Evolutionary conservation across 257 asterid species (phyloP).

Genomic region (Solanum neorickii): DNA sequence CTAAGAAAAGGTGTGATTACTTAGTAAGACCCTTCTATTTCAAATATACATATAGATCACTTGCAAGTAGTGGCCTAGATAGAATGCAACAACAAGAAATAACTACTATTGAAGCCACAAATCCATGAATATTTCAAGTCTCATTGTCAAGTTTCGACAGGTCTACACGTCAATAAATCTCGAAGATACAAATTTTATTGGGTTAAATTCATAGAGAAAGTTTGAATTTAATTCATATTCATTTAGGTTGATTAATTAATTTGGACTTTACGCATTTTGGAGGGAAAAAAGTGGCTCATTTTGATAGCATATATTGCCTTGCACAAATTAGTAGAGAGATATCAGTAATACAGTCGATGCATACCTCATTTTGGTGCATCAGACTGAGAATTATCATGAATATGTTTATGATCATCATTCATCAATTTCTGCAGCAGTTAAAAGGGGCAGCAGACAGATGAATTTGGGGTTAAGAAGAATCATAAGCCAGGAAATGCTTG

Average conservation of each 20-base stretch:
- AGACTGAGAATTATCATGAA: background rate
- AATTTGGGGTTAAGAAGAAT: background rate
- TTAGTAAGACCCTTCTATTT: background rate
- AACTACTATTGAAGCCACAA: background rate
- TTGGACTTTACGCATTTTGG: background rate
- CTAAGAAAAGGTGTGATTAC: background rate
- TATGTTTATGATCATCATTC: background rate
- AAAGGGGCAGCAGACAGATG: background rate
- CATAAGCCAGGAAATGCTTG: background rate
- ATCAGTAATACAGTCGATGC: background rate
- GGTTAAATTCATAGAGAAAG: background rate
- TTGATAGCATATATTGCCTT: background rate
- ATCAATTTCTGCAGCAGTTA: background rate
- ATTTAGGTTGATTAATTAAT: no score
- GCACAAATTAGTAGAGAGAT: background rate
- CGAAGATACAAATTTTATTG: background rate
- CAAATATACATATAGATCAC: background rate
- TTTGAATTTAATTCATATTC: background rate
- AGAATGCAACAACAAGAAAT: background rate
- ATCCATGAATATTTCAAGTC: background rate
- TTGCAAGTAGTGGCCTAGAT: background rate
- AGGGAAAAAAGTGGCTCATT: background rate
- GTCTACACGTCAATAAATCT: background rate
- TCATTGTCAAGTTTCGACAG: background rate
- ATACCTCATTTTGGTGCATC: background rate